Base-by-base conservation (phyloP, 2,329 filamentous ascomycete species). In the Penicillium decumbens region DNA sequence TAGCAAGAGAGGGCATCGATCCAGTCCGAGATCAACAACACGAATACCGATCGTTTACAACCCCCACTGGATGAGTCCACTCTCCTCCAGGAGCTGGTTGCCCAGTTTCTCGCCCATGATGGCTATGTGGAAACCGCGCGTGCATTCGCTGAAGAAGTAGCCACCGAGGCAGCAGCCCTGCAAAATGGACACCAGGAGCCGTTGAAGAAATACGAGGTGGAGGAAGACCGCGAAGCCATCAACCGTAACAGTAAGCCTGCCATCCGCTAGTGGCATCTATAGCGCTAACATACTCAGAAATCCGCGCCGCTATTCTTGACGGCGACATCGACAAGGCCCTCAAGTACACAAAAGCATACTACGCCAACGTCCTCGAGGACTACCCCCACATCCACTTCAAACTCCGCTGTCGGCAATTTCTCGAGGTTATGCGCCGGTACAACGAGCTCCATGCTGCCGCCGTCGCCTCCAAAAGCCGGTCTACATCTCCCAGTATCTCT, bases 81-180 rank as follows among this genome's bases (percentile, higher is more conserved):
- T 24, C 78, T 97, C 41, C 83, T 95, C 32, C 90, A 96, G 65
- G 81, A 87, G 59, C 75, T 97, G 49, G 83, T 92, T 15, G 79
- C 90, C 33, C 91, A 96, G 70, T 97, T 95, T 59, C 75, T 98
- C 12, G 88, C 91, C 32, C 92, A 97, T 60, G 93, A 97, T 62
- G 93, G 93, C 51, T 97, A 96, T 59, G 86, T 96, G 6, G 92
- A 96, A 58, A 95, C 92, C 0, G 91, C 91, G 7, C 82, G 85
- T 55, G 89, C 89, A 0, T 97, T 98, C 75, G 84, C 88, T 3
- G 79, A 86, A 59, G 92, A 97, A 64, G 83, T 95, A 24, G 80
- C 82, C 46, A 75, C 80, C 13, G 88, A 95, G 66, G 85, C 87
- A 60, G 75, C 80, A 61, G 83, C 87, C 7, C 72, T 95, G 48